A percentile compares a stretch with the other conserved stretches of the same genome.
Conservation (phyloP, 2,329 filamentous ascomycete species). For the Aspergillus aculeatus region DNA sequence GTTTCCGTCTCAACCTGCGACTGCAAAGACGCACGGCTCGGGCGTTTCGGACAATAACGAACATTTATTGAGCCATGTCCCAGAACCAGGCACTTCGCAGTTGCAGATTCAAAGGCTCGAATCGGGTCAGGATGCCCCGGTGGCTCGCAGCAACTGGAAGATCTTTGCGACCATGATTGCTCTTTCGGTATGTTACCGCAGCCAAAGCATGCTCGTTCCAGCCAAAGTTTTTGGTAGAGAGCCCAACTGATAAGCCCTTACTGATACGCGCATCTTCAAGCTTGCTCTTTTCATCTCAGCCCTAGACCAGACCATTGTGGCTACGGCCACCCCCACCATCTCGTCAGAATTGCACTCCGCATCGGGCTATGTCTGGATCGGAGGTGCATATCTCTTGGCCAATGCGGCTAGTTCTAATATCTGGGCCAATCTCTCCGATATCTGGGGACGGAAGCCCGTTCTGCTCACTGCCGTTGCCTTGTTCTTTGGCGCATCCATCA, state of each 20-base stretch:
- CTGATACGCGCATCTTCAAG: conserved; percentile 7
- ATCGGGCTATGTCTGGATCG: conserved; percentile 75
- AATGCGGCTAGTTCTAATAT: conserved; percentile 66
- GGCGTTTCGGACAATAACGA: conserved; percentile 1
- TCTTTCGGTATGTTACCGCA: conserved; percentile 15
- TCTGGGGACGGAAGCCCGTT: conserved; percentile 44
- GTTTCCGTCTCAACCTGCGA: not conserved
- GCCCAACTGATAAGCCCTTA: not conserved
- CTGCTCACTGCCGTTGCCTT: conserved; percentile 49
- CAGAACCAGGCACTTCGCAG: not conserved
- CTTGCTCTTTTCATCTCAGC: conserved; percentile 28
- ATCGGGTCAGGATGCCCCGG: not conserved
- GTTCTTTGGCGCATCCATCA: conserved; percentile 51
- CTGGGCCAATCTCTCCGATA: conserved; percentile 60
- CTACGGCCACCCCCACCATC: conserved; percentile 62
- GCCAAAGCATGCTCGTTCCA: not conserved
- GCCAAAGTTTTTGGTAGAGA: not conserved
- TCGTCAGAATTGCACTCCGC: conserved; percentile 62
- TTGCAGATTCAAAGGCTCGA: not conserved
- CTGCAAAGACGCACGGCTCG: not conserved
- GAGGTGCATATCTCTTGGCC: conserved; percentile 69
- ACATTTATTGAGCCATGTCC: not conserved
- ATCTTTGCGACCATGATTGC: conserved; percentile 19
- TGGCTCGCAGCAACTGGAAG: conserved; percentile 17
- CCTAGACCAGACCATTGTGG: conserved; percentile 55